Evolutionary conservation across 805 yeast genomes (phyloP), one percentile per base, ranked within the genome.

Genomic region (Saccharomycopsis selenospora): DNA sequence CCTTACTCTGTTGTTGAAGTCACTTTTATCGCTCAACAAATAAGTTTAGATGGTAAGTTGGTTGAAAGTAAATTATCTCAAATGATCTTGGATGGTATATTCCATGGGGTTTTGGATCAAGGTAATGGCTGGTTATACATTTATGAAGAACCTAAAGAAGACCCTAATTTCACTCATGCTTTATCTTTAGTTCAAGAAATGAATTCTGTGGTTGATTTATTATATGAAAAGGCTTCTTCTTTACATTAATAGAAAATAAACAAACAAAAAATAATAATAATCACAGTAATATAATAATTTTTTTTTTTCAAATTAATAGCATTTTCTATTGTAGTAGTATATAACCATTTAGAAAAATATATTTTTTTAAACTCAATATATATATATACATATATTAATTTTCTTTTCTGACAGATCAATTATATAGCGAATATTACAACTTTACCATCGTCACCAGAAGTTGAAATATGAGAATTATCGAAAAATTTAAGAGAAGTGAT

Each of bases 101-200:
- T 93, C 59, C 85, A 82, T 61, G 99, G 99, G 43, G 98, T 93
- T 30, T 73, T 93, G 57, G 99, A 93, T 66, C 99, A 93, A 70
- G 98, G 98, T 42, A 90, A 90, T 63, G 99, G 99, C 6, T 93
- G 97, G 96, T 75, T 93, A 59, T 82, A 88, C 56, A 79, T 93
- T 50, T 93, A 86, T 61, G 95, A 88, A 51, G 85, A 89, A 62
- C 95, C 96, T 38, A 80, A 78, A 60, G 79, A 80, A 53, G 98
- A 93, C 65, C 85, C 85, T 36, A 82, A 95, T 45, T 93, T 91
- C 61, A 93, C 84, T 55, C 80, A 91, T 47, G 84, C 95, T 40
- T 76, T 91, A 57, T 93, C 86, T 50, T 79, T 95, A 56, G 80
- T 95, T 44, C 85, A 85, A 63, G 85, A 86, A 62, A 80, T 93